Base-by-base conservation (phyloP, 192 early-diverging fungal species). In the Coemansia sp. region DNA sequence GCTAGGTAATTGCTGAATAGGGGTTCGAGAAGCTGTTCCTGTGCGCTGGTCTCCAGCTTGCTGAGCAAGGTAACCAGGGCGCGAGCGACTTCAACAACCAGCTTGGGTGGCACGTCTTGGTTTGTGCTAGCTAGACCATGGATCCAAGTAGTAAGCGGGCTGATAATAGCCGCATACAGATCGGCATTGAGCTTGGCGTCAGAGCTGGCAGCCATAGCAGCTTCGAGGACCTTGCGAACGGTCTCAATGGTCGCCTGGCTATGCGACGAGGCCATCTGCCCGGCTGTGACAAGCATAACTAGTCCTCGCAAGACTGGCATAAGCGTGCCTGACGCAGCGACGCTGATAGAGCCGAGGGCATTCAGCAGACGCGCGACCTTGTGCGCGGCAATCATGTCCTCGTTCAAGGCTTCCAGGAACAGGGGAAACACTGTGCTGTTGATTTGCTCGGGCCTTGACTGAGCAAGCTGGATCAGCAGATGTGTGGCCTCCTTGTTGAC, bases 401-500 rank as follows among this genome's bases (percentile, higher is more conserved):
- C 76, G 45, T 71, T 45, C 62, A 83, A 56, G 13, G 82, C 76
- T 11, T 44, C 59, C 22, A 83, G 64, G 62, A 83, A 75, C 82
- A 76, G 45, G 18, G 82, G 82, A 43, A 83, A 43, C 7, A 71
- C 76, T 0, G 64, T 62, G 13, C 52, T 38, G 37, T 71, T 59
- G 34, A 79, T 44, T 41, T 70, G 66, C 27, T 73, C 74, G 1
- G 76, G 73, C 9, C 35, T 75, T 22, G 76, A 72, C 64, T 76
- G 73, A 7, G 82, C 63, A 12, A 83, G 66, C 64, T 83, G 76
- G 20, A 83, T 68, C 53, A 83, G 41, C 3, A 79, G 74, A 41
- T 78, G 76, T 0, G 76, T 69, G n/a, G 65, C 82, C 35, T 83
- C 76, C 55, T 83, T 78, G 66, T 83, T 78, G 61, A 83, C 76